phyloP scores from a whole-genome alignment of 495 filamentous ascomycete species.

The Penicillium simplicissimum region DNA sequence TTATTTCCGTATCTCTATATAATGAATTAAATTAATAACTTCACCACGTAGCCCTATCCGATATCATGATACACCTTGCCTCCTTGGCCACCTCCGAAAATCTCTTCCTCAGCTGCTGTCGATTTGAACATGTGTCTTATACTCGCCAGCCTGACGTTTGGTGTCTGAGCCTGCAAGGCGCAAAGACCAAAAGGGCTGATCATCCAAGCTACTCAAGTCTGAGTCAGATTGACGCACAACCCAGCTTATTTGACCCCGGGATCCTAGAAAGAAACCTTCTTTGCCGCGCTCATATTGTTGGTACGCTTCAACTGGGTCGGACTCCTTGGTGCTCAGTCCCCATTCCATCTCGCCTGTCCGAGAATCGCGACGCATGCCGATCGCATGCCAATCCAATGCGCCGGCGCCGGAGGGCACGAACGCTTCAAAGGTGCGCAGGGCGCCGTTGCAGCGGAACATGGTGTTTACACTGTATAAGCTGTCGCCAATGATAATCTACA shows the following conservation, averaged over 20 bases:
- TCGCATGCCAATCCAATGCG: conserved; percentile 19
- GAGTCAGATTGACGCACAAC: conserved; percentile 11
- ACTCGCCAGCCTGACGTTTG: conserved; percentile 5
- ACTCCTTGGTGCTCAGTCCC: conserved; percentile 7
- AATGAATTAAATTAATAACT: too few relatives aligned
- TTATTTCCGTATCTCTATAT: too few relatives aligned
- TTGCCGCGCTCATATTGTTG: conserved; percentile 1
- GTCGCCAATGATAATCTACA: conserved; percentile 16
- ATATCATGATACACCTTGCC: neutral
- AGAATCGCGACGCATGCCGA: conserved; percentile 11
- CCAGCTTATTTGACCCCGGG: conserved; percentile 14
- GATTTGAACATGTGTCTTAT: conserved; percentile 11
- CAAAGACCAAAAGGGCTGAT: conserved; percentile 17
- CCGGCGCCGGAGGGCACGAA: conserved; percentile 18
- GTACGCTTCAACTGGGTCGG: conserved; percentile 11
- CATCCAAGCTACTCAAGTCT: conserved; percentile 10
- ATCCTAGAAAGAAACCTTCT: conserved; percentile 11
- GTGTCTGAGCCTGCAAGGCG: conserved; percentile 4
- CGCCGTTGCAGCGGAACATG: conserved; percentile 24
- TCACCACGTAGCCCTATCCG: neutral
- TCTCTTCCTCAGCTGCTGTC: conserved; percentile 11
- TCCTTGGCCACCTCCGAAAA: neutral
- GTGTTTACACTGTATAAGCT: conserved; percentile 4
- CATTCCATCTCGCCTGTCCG: conserved; percentile 18
- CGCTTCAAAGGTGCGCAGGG: conserved; percentile 14